Evolutionary conservation across 164 flowering plant genomes (phyloP).

Genomic region (Hamamelis virginiana): DNA sequence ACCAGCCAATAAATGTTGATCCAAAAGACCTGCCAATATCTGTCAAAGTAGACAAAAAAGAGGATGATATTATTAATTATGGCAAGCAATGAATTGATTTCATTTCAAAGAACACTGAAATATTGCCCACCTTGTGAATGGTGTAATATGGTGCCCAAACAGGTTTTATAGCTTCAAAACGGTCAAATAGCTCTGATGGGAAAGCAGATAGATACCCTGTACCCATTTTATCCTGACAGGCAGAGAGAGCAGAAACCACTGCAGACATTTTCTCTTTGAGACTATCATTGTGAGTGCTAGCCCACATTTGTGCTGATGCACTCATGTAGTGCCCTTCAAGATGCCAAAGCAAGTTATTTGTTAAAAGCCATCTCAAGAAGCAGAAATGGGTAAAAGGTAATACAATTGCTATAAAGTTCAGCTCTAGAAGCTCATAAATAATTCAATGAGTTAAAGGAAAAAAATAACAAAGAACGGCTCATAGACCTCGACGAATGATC

Average conservation of each 20-base stretch:
- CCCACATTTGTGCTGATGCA: slow-evolving; percentile 92
- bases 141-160: slow-evolving; percentile 99
- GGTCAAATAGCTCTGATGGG: slow-evolving; percentile 76
- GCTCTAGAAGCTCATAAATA: not conserved
- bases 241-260: slow-evolving; percentile 58
- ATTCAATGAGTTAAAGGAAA: not conserved
- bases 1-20: slow-evolving; percentile 67
- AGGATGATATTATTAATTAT: not conserved
- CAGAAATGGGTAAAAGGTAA: not conserved
- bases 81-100: not conserved
- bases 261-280: slow-evolving; percentile 67
- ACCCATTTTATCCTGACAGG: slow-evolving; percentile 71
- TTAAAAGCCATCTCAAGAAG: not conserved
- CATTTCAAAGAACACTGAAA: not conserved
- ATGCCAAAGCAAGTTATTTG: slow-evolving; percentile 3
- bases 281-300: slow-evolving; percentile 72
- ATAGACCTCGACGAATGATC: not conserved
- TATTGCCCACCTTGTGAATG: slow-evolving; percentile 77
- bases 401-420: not conserved
- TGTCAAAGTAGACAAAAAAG: slow-evolving; percentile 25
- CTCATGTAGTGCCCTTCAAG: slow-evolving; percentile 87
- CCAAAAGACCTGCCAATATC: slow-evolving; percentile 94
- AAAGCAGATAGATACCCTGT: slow-evolving; percentile 96
- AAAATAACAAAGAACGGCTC: not conserved
- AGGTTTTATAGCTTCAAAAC: slow-evolving; percentile 72